Base-by-base conservation (phyloP, 2,329 filamentous ascomycete genomes). In the Talaromyces sp. region DNA sequence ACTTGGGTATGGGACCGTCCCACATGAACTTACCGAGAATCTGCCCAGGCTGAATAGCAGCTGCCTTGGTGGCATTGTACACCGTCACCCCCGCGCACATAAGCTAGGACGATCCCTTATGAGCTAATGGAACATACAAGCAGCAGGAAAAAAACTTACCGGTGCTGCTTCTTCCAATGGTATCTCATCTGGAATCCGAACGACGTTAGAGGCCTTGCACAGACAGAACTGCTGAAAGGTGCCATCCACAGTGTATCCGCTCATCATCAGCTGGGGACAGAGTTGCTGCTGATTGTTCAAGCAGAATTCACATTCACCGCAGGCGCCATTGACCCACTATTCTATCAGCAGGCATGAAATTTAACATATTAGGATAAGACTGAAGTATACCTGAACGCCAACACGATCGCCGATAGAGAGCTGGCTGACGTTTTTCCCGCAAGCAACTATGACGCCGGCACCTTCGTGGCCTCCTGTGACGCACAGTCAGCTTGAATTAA, bases 191-290 rank as follows among this genome's bases (percentile, higher is more conserved):
- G 91, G 90, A 69, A 97, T 89, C 70, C 89, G 88, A 33, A 92
- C 91, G 17, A 95, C 88, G 78, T 96, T 91, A 19, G 90, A 87
- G 17, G 92, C 93, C 79, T 96, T 96, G 70, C 89, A 93, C 70
- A 97, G 87, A 77, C 86, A 87, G 82, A 96, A 97, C 83, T 97
- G 89, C 83, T 97, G 93, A 86, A 97, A 97, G 49, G 89, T 89
- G 37, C 93, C 93, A 76, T 97, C 91, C 75, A 97, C 92, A 4
- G 92, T 96, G 84, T 94, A 96, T 66, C 92, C 92, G 1, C 90
- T 93, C 54, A 95, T 85, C 31, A 86, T 81, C 41, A 90, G 86
- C 67, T 90, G 83, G 35, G 84, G 77, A 82, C 92, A 96, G 11
- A 96, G 88, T 6, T 91, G 89, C 81, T 96, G 92, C 72, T 95